A percentile compares a stretch with the other conserved stretches of the same genome.
Conservation (phyloP, 2,329 filamentous ascomycete genomes). For the Aureobasidium uvarum region DNA sequence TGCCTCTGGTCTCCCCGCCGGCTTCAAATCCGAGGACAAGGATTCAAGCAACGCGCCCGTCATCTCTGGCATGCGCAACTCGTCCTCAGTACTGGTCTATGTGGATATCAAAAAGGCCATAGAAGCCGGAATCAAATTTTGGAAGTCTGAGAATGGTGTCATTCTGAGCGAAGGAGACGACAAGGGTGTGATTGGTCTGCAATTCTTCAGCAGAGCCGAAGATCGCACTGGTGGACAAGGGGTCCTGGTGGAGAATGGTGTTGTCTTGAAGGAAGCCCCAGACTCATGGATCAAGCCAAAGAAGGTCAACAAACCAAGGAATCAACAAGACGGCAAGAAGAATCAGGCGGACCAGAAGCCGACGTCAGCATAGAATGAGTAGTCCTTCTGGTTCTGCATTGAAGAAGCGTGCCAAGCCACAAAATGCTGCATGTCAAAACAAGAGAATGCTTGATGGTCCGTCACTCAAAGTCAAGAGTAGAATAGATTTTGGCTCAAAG, state of each 20-base stretch:
- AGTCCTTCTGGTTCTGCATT: slow-evolving; percentile 63
- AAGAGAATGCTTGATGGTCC: slow-evolving; percentile 34
- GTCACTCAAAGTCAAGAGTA: background rate
- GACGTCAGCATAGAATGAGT: slow-evolving; percentile 31
- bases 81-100: slow-evolving; percentile 66
- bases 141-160: slow-evolving; percentile 49
- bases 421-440: slow-evolving; percentile 79
- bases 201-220: slow-evolving; percentile 70
- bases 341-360: background rate
- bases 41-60: slow-evolving; percentile 58
- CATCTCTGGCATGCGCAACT: slow-evolving; percentile 50
- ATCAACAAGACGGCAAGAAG: background rate
- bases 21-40: slow-evolving; percentile 38
- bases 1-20: slow-evolving; percentile 65
- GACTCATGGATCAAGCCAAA: slow-evolving; percentile 48
- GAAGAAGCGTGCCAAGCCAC: slow-evolving; percentile 85
- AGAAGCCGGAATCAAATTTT: slow-evolving; percentile 69
- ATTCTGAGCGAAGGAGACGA: slow-evolving; percentile 51
- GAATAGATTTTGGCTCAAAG: background rate
- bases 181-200: slow-evolving; percentile 61
- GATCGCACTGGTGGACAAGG: slow-evolving; percentile 60
- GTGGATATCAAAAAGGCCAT: slow-evolving; percentile 74
- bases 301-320: slow-evolving; percentile 37
- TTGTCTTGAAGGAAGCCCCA: slow-evolving; percentile 66
- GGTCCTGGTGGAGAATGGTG: slow-evolving; percentile 68